Evolutionary conservation across 305 asterid genomes (phyloP).

Genomic region (Ruellia speciosa): DNA sequence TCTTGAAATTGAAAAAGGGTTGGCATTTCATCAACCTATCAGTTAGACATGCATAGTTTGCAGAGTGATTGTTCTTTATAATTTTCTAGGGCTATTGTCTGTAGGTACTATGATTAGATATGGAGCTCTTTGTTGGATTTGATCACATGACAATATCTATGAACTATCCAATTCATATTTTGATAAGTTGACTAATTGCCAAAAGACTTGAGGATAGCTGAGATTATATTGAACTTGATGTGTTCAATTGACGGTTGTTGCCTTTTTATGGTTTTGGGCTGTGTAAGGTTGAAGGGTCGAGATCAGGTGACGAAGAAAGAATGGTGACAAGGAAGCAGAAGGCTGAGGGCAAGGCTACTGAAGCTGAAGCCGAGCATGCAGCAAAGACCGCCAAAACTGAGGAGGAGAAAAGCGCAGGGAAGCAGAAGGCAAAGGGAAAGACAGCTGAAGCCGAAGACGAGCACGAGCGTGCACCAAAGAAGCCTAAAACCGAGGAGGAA

Average conservation of each 20-base stretch:
- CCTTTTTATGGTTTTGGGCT: background rate
- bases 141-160: too few species aligned
- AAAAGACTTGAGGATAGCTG: background rate
- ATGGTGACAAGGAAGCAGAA: conserved; percentile 70
- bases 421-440: conserved; percentile 61
- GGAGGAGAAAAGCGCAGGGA: conserved; percentile 31
- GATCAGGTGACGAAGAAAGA: conserved; percentile 54
- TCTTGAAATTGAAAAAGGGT: too few species aligned
- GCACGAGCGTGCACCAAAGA: conserved; percentile 41
- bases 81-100: too few species aligned
- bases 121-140: too few species aligned
- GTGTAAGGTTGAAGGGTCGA: conserved; percentile 43
- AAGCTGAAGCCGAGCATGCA: conserved; percentile 28
- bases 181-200: too few species aligned
- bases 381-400: conserved; percentile 41
- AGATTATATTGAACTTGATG: background rate
- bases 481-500: conserved; percentile 26
- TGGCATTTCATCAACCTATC: too few species aligned
- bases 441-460: conserved; percentile 21
- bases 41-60: too few species aligned
- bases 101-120: too few species aligned
- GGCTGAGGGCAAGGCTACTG: conserved; percentile 31
- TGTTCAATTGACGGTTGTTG: background rate
- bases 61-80: too few species aligned
- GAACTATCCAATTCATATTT: too few species aligned